Evolutionary conservation across 129 eudicot species (phyloP), one percentile per base, ranked within the genome.

Genomic region (Tagetes erecta): DNA sequence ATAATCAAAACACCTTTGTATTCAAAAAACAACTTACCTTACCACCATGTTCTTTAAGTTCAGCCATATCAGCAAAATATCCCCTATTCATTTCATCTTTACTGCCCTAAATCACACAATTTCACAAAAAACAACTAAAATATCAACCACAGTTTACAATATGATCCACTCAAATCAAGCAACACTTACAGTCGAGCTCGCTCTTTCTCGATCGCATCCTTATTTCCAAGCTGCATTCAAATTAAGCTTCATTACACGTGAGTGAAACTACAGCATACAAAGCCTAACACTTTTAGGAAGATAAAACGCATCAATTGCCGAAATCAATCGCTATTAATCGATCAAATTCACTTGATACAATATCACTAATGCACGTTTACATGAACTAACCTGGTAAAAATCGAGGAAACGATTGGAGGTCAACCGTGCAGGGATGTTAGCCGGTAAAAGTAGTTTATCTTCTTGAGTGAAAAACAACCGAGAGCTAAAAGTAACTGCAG

Each of bases 11-110:
- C 4, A 78, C 27, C 8, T 30, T 57, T 42, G 49, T 8, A 34
- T 77, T 62, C 51, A 70, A 76, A 8, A 52, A 70, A 62, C 63
- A 39, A 13, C 69, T 53, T 64, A 94, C 99, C 97, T 94, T 94
- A 64, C 99, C 99, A 55, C 94, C 96, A 36, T 94, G 97, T 80
- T 94, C 57, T 74, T 88, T 88, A 73, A 91, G 78, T 79, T 94
- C 99, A 5, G 84, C 51, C 79, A 94, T 88, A 68, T 94, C 97
- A 80, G 97, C 96, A 83, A 91, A 94, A 82, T 88, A 88, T 34
- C 99, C 97, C 80, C 99, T 68, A 79, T 80, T 94, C 97, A 94
- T 85, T 86, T 94, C 99, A 91, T 94, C 99, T 80, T 78, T 71
- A 91, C 99, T 94, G 99, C 91, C 98, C 96, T 84, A 87, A 55